Conservation (phyloP, 2,329 filamentous ascomycete genomes). For the Penicillium corylophilum region DNA sequence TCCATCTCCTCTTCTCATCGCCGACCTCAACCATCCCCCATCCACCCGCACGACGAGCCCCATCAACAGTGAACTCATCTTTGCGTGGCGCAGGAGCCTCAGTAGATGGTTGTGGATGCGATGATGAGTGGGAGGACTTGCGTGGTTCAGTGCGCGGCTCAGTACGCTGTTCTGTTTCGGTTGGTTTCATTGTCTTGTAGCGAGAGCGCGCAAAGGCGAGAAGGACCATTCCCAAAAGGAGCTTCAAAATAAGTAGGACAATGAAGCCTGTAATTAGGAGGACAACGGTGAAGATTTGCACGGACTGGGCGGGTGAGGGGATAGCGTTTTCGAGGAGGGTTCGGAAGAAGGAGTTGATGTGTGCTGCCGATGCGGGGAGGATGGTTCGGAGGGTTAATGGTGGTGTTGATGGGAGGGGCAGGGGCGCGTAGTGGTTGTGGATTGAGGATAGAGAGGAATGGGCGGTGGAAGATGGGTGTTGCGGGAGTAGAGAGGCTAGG, state of each 20-base stretch:
- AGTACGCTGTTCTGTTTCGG: conserved; percentile 42
- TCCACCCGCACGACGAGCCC: conserved; percentile 73
- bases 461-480: conserved; percentile 57
- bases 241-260: conserved; percentile 77
- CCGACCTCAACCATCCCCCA: conserved; percentile 85
- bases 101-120: conserved; percentile 1
- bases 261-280: conserved; percentile 85
- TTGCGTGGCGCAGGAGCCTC: conserved; percentile 20
- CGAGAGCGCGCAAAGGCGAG: conserved; percentile 75
- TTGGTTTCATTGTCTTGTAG: conserved; percentile 77
- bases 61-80: conserved; percentile 61
- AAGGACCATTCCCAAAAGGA: conserved; percentile 84
- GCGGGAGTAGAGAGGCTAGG: conserved; percentile 78
- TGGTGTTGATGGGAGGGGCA: conserved; percentile 62
- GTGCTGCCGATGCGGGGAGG: conserved; percentile 53
- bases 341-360: conserved; percentile 40
- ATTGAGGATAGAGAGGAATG: conserved; percentile 46
- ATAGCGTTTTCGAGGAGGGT: conserved; percentile 43
- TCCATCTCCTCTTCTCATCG: conserved; percentile 80
- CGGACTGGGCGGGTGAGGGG: conserved; percentile 41
- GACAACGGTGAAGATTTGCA: conserved; percentile 63
- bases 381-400: conserved; percentile 61
- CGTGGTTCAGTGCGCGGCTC: conserved; percentile 16
- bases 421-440: conserved; percentile 55
- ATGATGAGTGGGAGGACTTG: conserved; percentile 3